Percentiles rank a stretch among this genome's conserved stretches.
Conservation (phyloP, 2,329 filamentous ascomycete genomes). For the Hypomyces perniciosus region DNA sequence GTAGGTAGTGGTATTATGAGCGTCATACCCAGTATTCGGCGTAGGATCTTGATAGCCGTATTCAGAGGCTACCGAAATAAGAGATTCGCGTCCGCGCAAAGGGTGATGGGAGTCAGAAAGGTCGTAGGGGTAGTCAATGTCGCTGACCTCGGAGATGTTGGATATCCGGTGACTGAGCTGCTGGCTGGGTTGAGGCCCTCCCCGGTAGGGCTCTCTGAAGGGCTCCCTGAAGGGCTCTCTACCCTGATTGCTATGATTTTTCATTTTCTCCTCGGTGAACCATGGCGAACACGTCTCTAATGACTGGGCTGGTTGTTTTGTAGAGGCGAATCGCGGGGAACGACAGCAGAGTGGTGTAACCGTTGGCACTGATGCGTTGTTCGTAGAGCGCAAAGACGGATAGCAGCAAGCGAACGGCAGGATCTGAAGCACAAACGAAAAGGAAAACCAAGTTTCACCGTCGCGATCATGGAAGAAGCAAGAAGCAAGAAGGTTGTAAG, state of each 20-base stretch:
- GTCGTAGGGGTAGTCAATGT: constrained; percentile 24
- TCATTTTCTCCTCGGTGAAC: constrained; percentile 21
- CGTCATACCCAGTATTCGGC: constrained; percentile 13
- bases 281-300: constrained; percentile 17
- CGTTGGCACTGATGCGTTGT: background rate
- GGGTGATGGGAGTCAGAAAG: constrained; percentile 15
- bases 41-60: constrained; percentile 12
- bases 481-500: too few relatives aligned
- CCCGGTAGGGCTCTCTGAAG: constrained; percentile 13
- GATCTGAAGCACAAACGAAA: too few relatives aligned
- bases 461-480: too few relatives aligned
- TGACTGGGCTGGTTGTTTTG: background rate
- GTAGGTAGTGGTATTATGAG: constrained; percentile 14
- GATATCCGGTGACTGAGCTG: constrained; percentile 28
- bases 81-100: constrained; percentile 23
- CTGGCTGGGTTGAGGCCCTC: constrained; percentile 8
- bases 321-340: background rate
- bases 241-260: constrained; percentile 25
- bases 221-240: constrained; percentile 22
- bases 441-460: too few relatives aligned
- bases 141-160: constrained; percentile 28
- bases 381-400: background rate
- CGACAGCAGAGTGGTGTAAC: background rate
- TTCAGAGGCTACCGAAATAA: constrained; percentile 15
- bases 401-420: background rate